Percentiles rank a stretch among this genome's conserved stretches.
Conservation (phyloP, 106 monocot genomes). For the Dendrobium huoshanense region DNA sequence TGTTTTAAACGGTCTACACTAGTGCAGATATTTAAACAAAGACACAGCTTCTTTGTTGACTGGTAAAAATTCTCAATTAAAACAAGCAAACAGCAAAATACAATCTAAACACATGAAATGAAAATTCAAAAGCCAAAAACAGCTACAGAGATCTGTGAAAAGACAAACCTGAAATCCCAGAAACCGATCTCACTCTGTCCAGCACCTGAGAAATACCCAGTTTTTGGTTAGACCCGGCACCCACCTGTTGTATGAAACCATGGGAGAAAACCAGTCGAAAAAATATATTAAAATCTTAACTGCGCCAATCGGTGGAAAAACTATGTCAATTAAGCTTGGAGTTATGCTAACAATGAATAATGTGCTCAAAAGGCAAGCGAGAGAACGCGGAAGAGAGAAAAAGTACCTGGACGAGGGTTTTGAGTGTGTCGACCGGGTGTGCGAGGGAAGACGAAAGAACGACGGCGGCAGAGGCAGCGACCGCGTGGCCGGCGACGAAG, state of each 20-base stretch:
- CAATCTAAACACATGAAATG: background rate
- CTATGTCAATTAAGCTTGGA: background rate
- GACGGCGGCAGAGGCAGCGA: conserved; percentile 38
- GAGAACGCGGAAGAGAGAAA: background rate
- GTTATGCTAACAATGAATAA: background rate
- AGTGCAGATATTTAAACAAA: background rate
- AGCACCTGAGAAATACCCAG: conserved; percentile 50
- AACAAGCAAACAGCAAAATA: background rate
- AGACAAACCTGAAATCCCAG: conserved; percentile 50
- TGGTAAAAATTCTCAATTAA: background rate
- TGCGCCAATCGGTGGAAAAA: background rate
- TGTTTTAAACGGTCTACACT: background rate
- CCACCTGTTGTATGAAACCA: conserved; percentile 29
- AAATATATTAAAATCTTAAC: background rate
- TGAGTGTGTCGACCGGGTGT: conserved; percentile 86
- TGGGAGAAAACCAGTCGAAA: background rate
- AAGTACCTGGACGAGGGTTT: conserved; percentile 85
- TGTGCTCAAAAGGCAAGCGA: background rate
- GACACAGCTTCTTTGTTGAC: background rate
- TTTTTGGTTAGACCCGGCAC: conserved; percentile 39
- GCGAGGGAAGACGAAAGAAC: conserved; percentile 42
- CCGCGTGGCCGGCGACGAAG: conserved; percentile 63
- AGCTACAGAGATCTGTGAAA: background rate
- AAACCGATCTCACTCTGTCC: conserved; percentile 42
- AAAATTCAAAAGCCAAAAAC: conserved; percentile 1